These are phyloP conservation scores for Aspergillus sp. DNA, from an alignment of 2,329 filamentous ascomycete genomes.

Conservation along the genomic window DNA sequence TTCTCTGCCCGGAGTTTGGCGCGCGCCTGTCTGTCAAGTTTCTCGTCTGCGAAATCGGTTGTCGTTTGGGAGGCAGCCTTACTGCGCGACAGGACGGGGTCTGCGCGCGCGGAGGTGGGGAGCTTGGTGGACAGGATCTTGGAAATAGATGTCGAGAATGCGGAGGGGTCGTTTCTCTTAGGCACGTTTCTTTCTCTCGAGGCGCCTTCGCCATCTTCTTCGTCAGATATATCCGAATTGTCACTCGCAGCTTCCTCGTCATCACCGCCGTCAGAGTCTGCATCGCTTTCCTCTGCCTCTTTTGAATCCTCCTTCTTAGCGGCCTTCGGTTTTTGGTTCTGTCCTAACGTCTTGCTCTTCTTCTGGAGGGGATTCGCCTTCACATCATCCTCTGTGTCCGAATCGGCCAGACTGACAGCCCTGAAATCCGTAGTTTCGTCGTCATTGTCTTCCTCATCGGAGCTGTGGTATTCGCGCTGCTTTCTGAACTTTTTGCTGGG, in stretches of 20 bases:
- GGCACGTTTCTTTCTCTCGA: constrained; percentile 31
- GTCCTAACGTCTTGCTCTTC: constrained; percentile 4
- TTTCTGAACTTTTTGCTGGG: constrained; percentile 56
- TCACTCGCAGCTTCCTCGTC: constrained; percentile 18
- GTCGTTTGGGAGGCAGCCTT: constrained; percentile 65
- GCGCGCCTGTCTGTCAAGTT: constrained; percentile 74
- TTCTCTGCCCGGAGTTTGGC: constrained; percentile 75
- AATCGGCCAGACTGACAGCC: constrained; percentile 45
- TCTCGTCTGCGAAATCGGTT: constrained; percentile 64
- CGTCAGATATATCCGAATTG: constrained; percentile 20
- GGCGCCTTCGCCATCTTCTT: constrained; percentile 34
- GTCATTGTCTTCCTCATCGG: constrained; percentile 46
- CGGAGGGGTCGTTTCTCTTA: constrained; percentile 86
- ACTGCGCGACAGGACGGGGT: constrained; percentile 86
- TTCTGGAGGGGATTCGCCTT: constrained; percentile 16
- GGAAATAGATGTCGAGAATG: constrained; percentile 86
- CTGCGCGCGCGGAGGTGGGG: constrained; percentile 68
- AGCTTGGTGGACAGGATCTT: constrained; percentile 91
- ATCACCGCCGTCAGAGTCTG: constrained; percentile 8
- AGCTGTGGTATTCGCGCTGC: constrained; percentile 58
- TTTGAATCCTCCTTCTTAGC: constrained; percentile 9
- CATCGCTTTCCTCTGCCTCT: constrained; percentile 9
- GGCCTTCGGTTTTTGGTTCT: constrained; percentile 11
- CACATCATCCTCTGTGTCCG: constrained; percentile 32
- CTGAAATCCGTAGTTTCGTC: constrained; percentile 40